Evolutionary conservation across 139 green algal genomes (phyloP).

Genomic region (Penium margaritaceum): DNA sequence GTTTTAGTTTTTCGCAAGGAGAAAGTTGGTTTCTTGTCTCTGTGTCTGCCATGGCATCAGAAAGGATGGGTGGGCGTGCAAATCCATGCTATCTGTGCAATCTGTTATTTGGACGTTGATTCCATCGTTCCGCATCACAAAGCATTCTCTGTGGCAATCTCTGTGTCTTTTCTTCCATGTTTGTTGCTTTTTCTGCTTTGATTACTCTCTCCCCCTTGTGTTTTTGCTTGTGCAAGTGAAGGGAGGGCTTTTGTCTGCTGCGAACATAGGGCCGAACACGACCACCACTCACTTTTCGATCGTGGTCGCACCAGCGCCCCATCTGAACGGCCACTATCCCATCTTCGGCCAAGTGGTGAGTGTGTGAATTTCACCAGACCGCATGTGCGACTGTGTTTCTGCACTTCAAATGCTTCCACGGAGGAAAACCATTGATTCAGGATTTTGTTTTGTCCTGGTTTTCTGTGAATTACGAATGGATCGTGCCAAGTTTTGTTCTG

Average conservation of each 20-base stretch:
- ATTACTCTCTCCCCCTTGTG: not conserved
- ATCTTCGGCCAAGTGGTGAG: constrained; percentile 57
- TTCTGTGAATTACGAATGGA: no score
- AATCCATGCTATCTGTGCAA: no score
- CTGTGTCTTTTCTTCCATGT: not conserved
- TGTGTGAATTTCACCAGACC: not conserved
- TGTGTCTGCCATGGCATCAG: no score
- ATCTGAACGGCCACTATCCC: constrained; percentile 55
- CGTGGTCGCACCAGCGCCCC: constrained; percentile 43
- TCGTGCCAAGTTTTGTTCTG: no score
- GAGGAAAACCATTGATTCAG: no score
- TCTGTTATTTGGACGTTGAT: not conserved
- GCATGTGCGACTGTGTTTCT: no score
- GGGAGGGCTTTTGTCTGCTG: constrained; percentile 37
- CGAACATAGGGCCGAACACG: constrained; percentile 40
- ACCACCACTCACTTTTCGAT: constrained; percentile 47
- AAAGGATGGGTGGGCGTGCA: no score
- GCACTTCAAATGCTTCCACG: no score
- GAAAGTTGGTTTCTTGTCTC: no score
- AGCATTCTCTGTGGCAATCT: not conserved
- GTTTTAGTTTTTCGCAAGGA: no score
- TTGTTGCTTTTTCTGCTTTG: not conserved
- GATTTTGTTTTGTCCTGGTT: no score
- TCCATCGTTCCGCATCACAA: not conserved
- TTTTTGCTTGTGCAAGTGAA: no score